These are phyloP conservation scores for Sanghuangporus weigelae DNA, from an alignment of 1,284 basidiomycete species.

Conservation along the genomic window DNA sequence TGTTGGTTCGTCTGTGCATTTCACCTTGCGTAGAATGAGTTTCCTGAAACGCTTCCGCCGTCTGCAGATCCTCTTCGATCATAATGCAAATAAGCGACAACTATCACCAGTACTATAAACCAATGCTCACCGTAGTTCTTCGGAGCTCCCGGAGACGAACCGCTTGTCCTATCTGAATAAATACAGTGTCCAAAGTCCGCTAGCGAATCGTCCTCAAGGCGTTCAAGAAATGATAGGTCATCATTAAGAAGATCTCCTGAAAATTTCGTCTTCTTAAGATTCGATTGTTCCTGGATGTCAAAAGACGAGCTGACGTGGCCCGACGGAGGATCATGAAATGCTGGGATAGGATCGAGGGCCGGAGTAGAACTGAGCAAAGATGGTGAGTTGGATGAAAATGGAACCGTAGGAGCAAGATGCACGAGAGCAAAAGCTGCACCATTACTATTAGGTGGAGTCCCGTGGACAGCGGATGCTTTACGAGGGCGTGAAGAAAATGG, in stretches of 20 bases:
- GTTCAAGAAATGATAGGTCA: constrained; percentile 14
- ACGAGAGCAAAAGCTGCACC: background rate
- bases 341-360: background rate
- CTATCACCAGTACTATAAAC: background rate
- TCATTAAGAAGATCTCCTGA: constrained; percentile 16
- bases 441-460: background rate
- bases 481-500: background rate
- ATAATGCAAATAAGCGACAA: background rate
- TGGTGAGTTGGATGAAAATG: background rate
- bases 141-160: background rate
- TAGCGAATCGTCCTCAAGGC: constrained; percentile 16
- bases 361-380: background rate
- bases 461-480: background rate
- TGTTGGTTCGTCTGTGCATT: background rate
- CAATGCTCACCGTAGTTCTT: background rate
- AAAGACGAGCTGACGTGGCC: constrained; percentile 7
- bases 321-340: constrained; percentile 7
- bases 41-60: background rate
- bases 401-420: background rate
- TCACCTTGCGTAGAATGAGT: background rate
- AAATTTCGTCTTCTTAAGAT: constrained; percentile 1
- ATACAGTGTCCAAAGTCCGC: background rate
- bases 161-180: background rate
- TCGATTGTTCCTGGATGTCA: constrained; percentile 10
- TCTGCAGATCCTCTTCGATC: background rate